Evolutionary conservation across 2,329 filamentous ascomycete genomes (phyloP), one percentile per base, ranked within the genome.

Genomic region (Cercospora sojina): DNA sequence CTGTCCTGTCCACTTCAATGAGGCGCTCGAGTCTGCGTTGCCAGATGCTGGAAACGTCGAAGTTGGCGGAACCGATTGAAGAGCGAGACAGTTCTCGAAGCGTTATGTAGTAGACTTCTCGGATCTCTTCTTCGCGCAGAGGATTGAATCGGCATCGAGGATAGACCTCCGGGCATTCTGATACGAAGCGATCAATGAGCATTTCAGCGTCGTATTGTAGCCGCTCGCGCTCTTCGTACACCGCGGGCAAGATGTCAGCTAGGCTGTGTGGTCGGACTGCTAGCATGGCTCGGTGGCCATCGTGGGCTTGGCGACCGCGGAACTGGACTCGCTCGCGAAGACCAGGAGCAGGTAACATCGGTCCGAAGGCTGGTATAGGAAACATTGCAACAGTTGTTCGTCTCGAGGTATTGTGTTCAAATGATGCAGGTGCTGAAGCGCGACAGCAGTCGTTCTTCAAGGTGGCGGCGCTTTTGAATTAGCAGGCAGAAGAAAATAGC

Each of bases 51-150:
- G 61, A 47, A 29, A 67, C 55, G 38, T 51, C 51, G 29, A 64
- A 18, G 3, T 51, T 32, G 7, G 41, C 35, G 18, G 41, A 49
- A 8, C 61, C 56, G 3, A 55, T 38, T 3, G 65, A 67, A 4
- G 65, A 64, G 53, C 61, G 53, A 20, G 65, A 67, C 13, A 64
- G 49, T 27, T 67, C 61, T 31, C 62, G 65, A 3, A 67, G 57
- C 12, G 59, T 59, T 12, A 64, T 27, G n/a, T 67, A 67, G 49
- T 67, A 67, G 27, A 67, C 65, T 35, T 67, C 65, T 23, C 65
- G 65, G 3, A 67, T 32, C 25, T 67, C 65, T 27, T 67, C 65
- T 43, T 67, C 65, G 51, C 65, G 23, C 3, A 67, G 47, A n/a
- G 65, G 65, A 38, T 67, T 67, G 61, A 64, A 67, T 29, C 57